Percentiles rank a stretch among this genome's conserved stretches.
Conservation (phyloP, 1,284 basidiomycete species). For the Ceratobasidium sp. region DNA sequence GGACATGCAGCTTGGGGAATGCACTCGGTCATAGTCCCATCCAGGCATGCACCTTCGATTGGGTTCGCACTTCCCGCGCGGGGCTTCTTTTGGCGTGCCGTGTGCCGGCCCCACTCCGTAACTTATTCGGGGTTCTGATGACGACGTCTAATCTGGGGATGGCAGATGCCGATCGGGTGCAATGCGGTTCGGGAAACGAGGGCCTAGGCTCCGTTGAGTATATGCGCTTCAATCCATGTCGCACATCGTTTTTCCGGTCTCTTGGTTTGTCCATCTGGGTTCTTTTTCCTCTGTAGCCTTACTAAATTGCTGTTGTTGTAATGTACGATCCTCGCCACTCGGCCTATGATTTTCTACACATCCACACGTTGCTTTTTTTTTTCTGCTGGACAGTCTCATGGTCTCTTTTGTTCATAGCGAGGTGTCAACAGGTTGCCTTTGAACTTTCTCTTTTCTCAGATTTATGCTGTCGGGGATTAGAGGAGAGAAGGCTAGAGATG, state of each 20-base stretch:
- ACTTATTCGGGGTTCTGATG: constrained; percentile 15
- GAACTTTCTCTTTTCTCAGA: constrained; percentile 32
- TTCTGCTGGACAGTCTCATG: constrained; percentile 37
- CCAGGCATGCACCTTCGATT: background rate
- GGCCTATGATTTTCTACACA: background rate
- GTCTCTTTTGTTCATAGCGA: background rate
- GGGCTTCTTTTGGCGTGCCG: background rate
- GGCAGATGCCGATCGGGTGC: background rate
- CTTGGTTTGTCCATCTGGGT: background rate
- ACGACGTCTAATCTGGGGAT: background rate
- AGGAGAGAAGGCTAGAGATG: constrained; percentile 22
- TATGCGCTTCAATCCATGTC: constrained; percentile 5
- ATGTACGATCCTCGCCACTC: constrained; percentile 1
- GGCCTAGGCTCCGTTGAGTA: background rate
- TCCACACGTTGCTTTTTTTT: background rate
- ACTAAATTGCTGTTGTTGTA: constrained; percentile 12
- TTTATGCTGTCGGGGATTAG: constrained; percentile 12
- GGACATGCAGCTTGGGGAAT: constrained; percentile 27
- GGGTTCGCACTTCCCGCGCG: background rate
- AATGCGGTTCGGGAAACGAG: background rate
- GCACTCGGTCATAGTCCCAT: background rate
- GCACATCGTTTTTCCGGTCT: background rate
- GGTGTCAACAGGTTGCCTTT: background rate
- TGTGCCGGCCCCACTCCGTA: background rate
- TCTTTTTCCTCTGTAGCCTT: background rate